These are phyloP conservation scores for Lactarius sp. DNA, from an alignment of 768 basidiomycete species.

Conservation along the genomic window DNA sequence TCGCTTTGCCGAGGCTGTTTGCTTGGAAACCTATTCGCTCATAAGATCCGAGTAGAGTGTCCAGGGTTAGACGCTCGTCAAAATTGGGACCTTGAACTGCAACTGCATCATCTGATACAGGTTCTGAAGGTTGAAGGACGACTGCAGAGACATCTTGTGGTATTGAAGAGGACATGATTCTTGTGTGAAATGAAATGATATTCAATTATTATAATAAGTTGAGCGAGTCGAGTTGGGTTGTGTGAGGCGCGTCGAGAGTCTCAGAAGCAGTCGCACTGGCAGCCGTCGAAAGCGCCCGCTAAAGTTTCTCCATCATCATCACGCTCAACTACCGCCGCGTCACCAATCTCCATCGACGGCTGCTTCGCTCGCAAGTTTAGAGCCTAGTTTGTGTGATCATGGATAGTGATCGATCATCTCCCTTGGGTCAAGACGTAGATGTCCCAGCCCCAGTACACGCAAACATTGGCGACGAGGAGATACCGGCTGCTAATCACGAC, in stretches of 20 bases:
- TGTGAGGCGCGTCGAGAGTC: too few relatives aligned
- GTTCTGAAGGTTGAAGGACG: slow-evolving; percentile 71
- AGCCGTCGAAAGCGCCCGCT: slow-evolving; percentile 5
- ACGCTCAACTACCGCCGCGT: slow-evolving; percentile 5
- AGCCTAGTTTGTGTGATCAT: neutral
- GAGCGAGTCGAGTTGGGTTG: too few relatives aligned
- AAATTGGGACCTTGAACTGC: slow-evolving; percentile 87
- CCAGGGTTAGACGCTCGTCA: slow-evolving; percentile 58
- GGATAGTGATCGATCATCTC: slow-evolving; percentile 2
- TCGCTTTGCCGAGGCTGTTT: slow-evolving; percentile 83
- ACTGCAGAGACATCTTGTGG: slow-evolving; percentile 65
- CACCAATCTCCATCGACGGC: slow-evolving; percentile 8
- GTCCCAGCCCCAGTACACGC: neutral
- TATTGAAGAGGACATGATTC: slow-evolving; percentile 28
- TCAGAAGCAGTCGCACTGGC: too few relatives aligned
- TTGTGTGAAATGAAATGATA: too few relatives aligned
- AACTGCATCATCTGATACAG: slow-evolving; percentile 57
- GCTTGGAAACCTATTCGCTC: slow-evolving; percentile 96
- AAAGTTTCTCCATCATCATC: slow-evolving; percentile 4
- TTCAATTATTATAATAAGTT: too few relatives aligned
- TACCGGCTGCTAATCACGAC: neutral
- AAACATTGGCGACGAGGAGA: neutral
- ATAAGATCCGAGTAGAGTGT: slow-evolving; percentile 71
- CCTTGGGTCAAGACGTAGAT: neutral
- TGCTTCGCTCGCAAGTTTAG: neutral